Base-by-base conservation (phyloP, 495 filamentous ascomycete species). In the Hyaloscypha variabilis region DNA sequence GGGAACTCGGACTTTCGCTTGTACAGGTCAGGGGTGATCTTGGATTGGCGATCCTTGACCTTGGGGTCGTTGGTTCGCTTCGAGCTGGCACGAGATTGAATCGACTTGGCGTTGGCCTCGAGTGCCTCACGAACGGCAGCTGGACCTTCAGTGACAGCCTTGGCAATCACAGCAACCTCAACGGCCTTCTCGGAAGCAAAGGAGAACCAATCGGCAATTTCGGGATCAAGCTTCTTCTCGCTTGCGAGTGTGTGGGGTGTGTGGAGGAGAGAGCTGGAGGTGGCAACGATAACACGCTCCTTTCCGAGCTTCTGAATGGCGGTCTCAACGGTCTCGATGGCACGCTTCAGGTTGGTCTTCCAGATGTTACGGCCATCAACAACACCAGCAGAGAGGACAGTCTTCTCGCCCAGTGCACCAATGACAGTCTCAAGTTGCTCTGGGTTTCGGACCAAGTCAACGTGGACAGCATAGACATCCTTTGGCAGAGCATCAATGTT, bases 301-400 rank as follows among this genome's bases (percentile, higher is more conserved):
- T 94, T 91, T 79, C 96, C 94, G 58, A 99, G 88, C 79, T 92
- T 91, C 82, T 96, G 90, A 75, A 97, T 82, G 67, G 93, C 94
- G 39, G 87, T 84, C 85, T 97, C 90, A 69, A 94, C 88, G 72
- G 85, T 86, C 82, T 91, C 92, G 70, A 97, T 93, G 68, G 94
- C 92, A 72, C 85, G 85, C 85, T 93, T 87, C 79, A 96, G 90
- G 87, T 97, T 92, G 80, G 92, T 97, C 92, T 99, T 98, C 95
- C 95, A 99, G 87, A 99, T 99, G 86, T 99, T 99, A 75, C 95
- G 91, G 71, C 95, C 96, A 73, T 98, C 93, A 68, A 99, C 95
- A 70, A 99, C 89, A 89, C 95, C 95, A 71, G 86, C 87, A 62
- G 96, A 98, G 64, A 99, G 90, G 63, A 88, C 79, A 81, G 97